A percentile compares a stretch with the other conserved stretches of the same genome.
These are phyloP conservation scores for Neonectria hederae DNA, from an alignment of 2,329 filamentous ascomycete species.

Conservation along the genomic window DNA sequence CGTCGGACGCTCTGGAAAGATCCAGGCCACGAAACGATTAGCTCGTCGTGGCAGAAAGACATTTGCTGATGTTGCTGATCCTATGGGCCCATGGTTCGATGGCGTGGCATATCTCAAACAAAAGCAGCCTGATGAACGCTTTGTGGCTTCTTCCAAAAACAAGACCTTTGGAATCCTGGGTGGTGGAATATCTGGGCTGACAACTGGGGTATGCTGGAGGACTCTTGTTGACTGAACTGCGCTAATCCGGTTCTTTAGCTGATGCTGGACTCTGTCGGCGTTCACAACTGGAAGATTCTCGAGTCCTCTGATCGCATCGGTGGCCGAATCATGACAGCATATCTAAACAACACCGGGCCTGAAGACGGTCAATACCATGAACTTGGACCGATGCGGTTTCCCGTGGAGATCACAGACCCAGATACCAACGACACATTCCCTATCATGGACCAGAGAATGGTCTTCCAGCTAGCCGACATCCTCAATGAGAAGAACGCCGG, in stretches of 20 bases:
- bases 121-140: constrained; percentile 35
- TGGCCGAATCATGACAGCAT: constrained; percentile 54
- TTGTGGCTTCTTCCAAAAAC: constrained; percentile 36
- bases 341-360: constrained; percentile 49
- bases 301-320: constrained; percentile 54
- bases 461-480: constrained; percentile 5
- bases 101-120: constrained; percentile 40
- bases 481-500: constrained; percentile 42
- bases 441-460: constrained; percentile 7
- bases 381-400: constrained; percentile 13
- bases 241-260: constrained; percentile 29
- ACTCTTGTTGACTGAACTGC: not conserved
- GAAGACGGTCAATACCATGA: constrained; percentile 29
- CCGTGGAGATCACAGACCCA: constrained; percentile 1
- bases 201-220: not conserved
- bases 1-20: constrained; percentile 33
- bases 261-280: constrained; percentile 54
- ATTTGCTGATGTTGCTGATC: constrained; percentile 16
- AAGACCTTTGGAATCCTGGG: constrained; percentile 47
- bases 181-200: constrained; percentile 48
- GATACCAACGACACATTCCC: constrained; percentile 5
- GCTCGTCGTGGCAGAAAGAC: constrained; percentile 17
- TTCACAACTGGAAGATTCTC: constrained; percentile 56
- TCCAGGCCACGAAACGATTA: constrained; percentile 21
- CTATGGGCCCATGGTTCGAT: constrained; percentile 34